Evolutionary conservation across 805 yeast genomes (phyloP), one percentile per base, ranked within the genome.

Genomic region (Wickerhamomyces pijperi): DNA sequence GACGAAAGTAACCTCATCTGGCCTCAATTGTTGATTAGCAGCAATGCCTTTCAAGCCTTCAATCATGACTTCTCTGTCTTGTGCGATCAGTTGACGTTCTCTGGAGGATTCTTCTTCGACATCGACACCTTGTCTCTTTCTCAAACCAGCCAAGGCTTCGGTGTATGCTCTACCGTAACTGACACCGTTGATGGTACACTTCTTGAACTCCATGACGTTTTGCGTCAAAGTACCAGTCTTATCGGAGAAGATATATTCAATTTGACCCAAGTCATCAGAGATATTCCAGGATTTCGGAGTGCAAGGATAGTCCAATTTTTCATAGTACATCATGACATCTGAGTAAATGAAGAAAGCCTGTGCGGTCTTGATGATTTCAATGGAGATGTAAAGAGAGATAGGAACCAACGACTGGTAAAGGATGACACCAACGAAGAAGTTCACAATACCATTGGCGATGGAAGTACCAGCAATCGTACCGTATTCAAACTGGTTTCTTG

Each of bases 151-250:
- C 34, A 76, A 64, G 0, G 92, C 92, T 52, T 83, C 94, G 2
- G 94, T 83, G 51, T 83, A 83, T 0, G 92, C 92, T 43, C 75
- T 61, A 20, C 94, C 94, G 51, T 83, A 83, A 14, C 78, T 65
- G 17, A 67, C 63, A 36, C 92, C 92, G 51, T 74, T 75, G 39
- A 83, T 76, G 3, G 92, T 76, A 57, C 86, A 77, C 54, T 82
- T 83, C 48, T 82, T 83, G 58, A 80, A 82, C 54, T 83, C 92
- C 94, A 83, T 83, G 20, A 82, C 74, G 53, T 82, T 82, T 55
- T 82, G 92, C 1, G 94, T 82, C 50, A 82, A 60, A 1, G 94
- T 82, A 44, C 94, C 94, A 1, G 94, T 82, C 55, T 82, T 82
- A 60, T 82, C 94, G 60, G 86, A 78, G 57, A 83, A 83, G 36